Evolutionary conservation across 768 basidiomycete genomes (phyloP).

Genomic region (Phlebiopsis gigantea): DNA sequence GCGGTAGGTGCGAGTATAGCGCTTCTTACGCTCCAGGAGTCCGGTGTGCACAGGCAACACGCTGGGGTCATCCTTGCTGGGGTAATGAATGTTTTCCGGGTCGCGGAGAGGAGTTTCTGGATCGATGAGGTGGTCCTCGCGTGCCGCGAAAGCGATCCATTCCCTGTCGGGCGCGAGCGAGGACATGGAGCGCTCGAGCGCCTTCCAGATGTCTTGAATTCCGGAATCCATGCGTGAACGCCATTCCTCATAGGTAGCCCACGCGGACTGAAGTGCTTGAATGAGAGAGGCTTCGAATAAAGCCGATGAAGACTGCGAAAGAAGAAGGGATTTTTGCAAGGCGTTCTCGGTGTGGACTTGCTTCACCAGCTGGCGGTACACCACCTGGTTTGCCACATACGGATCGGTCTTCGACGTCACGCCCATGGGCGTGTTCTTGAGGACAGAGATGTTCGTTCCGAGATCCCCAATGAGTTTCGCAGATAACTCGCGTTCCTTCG

Average conservation of each 20-base stretch:
- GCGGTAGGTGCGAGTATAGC: slow-evolving; percentile 81
- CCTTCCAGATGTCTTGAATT: slow-evolving; percentile 71
- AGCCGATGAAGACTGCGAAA: slow-evolving; percentile 96
- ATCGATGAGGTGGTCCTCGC: slow-evolving; percentile 92
- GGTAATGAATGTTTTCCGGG: slow-evolving; percentile 73
- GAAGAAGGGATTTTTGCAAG: slow-evolving; percentile 94
- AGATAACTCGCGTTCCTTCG: slow-evolving; percentile 88
- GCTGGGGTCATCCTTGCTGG: slow-evolving; percentile 84
- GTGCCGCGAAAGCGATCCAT: slow-evolving; percentile 93
- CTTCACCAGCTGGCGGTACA: slow-evolving; percentile 75
- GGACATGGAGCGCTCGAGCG: slow-evolving; percentile 69
- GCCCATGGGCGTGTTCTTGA: slow-evolving; percentile 92
- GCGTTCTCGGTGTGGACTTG: slow-evolving; percentile 98
- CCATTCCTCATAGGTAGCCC: slow-evolving; percentile 97
- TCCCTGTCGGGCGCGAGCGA: slow-evolving; percentile 82
- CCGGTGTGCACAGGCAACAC: slow-evolving; percentile 86
- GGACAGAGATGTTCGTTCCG: slow-evolving; percentile 77
- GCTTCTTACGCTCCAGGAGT: slow-evolving; percentile 90
- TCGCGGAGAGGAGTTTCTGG: slow-evolving; percentile 93
- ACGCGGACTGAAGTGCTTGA: slow-evolving; percentile 90
- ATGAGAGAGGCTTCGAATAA: slow-evolving; percentile 98
- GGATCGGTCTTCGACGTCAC: slow-evolving; percentile 81
- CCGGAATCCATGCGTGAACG: slow-evolving; percentile 70
- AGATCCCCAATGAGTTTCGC: slow-evolving; percentile 84
- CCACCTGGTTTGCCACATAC: slow-evolving; percentile 69